phyloP scores from a whole-genome alignment of 2,329 filamentous ascomycete species.

The Samsoniella hepiali region DNA sequence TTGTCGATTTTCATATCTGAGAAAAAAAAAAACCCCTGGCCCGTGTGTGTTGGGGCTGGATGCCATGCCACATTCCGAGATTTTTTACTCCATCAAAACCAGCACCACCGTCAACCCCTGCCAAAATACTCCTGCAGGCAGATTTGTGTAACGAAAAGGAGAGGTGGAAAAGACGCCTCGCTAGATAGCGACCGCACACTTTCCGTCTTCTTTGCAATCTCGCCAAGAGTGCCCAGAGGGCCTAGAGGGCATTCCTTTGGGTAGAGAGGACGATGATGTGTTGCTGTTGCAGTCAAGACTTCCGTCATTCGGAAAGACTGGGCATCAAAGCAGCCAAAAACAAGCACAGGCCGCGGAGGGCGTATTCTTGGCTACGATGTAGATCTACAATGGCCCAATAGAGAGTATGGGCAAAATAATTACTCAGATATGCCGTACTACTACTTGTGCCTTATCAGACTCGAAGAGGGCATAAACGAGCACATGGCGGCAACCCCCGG shows the following conservation, averaged over 20 bases:
- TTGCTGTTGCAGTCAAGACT: not conserved
- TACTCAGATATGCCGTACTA: not conserved
- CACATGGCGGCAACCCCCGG: not conserved
- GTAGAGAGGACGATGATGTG: not conserved
- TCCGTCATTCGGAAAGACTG: not conserved
- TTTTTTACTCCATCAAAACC: no score
- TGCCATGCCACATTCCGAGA: no score
- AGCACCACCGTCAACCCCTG: not conserved
- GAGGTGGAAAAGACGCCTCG: no score
- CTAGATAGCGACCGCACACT: no score
- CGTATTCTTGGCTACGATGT: not conserved
- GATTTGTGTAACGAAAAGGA: not conserved
- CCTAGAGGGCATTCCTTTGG: not conserved
- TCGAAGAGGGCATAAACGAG: not conserved
- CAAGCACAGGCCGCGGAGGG: not conserved
- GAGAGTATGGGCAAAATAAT: no score
- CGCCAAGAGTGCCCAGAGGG: not conserved
- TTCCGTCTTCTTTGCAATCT: not conserved
- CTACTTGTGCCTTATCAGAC: not conserved
- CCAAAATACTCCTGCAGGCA: not conserved
- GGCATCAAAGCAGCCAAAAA: not conserved
- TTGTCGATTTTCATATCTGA: no score
- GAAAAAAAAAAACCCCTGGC: no score
- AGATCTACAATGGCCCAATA: not conserved
- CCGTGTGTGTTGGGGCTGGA: no score